Percentiles rank a stretch among this genome's conserved stretches.
Conservation (phyloP, 805 yeast species). For the Kodamaea kaohsiungensis region DNA sequence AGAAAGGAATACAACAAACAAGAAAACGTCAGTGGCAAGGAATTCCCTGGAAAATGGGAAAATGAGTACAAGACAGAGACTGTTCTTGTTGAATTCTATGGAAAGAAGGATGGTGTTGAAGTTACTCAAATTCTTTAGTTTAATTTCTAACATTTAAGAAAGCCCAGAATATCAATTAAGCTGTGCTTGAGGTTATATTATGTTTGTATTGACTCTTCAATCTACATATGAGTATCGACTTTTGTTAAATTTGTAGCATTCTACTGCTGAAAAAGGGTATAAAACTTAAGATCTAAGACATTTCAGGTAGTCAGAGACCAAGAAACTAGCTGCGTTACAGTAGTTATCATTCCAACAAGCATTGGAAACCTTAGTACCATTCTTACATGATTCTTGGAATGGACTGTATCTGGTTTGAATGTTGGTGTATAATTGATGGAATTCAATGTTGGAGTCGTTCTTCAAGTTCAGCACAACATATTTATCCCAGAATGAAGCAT, state of each 20-base stretch:
- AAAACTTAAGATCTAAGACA: constrained; percentile 7
- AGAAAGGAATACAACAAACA: constrained; percentile 31
- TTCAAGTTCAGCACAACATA: constrained; percentile 49
- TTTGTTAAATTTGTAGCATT: background rate
- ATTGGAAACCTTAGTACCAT: constrained; percentile 15
- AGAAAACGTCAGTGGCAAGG: constrained; percentile 27
- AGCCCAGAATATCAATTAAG: too few relatives aligned
- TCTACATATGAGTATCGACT: too few relatives aligned
- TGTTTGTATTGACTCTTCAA: too few relatives aligned
- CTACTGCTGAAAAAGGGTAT: background rate
- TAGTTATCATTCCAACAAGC: constrained; percentile 28
- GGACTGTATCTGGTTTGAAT: constrained; percentile 58
- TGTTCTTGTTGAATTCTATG: constrained; percentile 17
- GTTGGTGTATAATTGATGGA: constrained; percentile 52
- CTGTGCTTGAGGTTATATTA: too few relatives aligned
- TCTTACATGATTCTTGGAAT: constrained; percentile 48
- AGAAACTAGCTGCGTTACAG: constrained; percentile 43
- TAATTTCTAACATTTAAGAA: too few relatives aligned
- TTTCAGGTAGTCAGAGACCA: constrained; percentile 26
- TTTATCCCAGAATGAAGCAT: constrained; percentile 67
- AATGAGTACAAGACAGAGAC: constrained; percentile 37
- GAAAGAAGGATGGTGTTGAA: constrained; percentile 29
- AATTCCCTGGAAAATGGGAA: constrained; percentile 42
- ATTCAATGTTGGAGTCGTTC: constrained; percentile 34
- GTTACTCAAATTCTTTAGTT: constrained; percentile 20